Evolutionary conservation across 1,139 yeast genomes (phyloP).

Genomic region (Debaryomycetaceae sp.): DNA sequence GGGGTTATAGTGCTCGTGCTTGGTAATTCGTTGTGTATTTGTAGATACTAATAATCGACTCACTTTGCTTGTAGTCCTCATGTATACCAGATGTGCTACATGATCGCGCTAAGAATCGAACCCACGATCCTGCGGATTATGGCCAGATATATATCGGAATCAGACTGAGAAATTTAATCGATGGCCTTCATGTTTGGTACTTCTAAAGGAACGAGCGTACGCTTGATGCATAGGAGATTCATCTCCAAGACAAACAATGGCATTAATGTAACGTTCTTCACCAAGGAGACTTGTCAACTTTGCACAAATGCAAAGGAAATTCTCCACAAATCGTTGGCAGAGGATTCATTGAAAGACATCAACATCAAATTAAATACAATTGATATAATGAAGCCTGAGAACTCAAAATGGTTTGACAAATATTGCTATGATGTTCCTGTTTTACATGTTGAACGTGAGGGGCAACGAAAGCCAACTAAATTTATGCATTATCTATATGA

Average conservation of each 20-base stretch:
- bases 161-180: no score
- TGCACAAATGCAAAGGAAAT: conserved; percentile 70
- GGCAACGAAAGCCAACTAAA: conserved; percentile 47
- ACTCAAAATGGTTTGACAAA: conserved; percentile 71
- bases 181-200: not conserved
- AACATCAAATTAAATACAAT: conserved; percentile 42
- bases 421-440: conserved; percentile 93
- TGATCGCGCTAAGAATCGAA: not conserved
- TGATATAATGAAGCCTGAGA: conserved; percentile 68
- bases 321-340: conserved; percentile 37
- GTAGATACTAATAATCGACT: no score
- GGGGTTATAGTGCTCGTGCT: no score
- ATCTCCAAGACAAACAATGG: not conserved
- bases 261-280: conserved; percentile 56
- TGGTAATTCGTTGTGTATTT: no score
- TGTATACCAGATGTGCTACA: no score
- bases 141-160: no score
- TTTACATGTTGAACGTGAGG: conserved; percentile 59
- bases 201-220: not conserved
- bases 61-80: no score
- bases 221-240: not conserved
- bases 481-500: conserved; percentile 74
- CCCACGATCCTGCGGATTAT: not conserved
- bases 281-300: conserved; percentile 75
- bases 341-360: conserved; percentile 17